These are phyloP conservation scores for Calonectria pseudoreteaudii DNA, from an alignment of 2,329 filamentous ascomycete genomes.

Conservation along the genomic window DNA sequence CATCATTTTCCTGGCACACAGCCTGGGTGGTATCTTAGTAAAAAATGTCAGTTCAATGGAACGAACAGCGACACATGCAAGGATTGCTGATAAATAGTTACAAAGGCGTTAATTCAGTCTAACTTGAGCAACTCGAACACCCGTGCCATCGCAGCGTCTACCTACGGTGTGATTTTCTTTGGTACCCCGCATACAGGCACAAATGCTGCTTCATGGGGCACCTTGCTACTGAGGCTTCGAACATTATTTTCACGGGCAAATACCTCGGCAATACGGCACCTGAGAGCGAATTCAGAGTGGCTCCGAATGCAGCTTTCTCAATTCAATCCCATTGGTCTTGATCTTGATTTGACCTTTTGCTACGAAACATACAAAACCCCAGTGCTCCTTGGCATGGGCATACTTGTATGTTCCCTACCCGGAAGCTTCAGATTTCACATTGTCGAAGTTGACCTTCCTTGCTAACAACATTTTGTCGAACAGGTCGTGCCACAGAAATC, in stretches of 20 bases:
- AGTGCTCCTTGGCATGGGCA: background rate
- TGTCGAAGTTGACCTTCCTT: background rate
- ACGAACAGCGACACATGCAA: too few relatives aligned
- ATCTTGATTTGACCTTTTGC: background rate
- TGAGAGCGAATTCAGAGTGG: background rate
- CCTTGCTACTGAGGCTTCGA: background rate
- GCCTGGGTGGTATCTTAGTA: background rate
- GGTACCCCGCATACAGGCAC: background rate
- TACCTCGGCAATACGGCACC: background rate
- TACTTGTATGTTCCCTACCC: background rate
- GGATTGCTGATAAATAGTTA: background rate
- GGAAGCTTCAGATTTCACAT: background rate
- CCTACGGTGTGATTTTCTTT: background rate
- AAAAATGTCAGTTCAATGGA: background rate
- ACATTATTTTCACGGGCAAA: background rate
- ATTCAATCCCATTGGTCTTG: background rate
- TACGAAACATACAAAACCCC: background rate
- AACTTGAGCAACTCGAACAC: background rate
- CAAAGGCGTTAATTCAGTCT: background rate
- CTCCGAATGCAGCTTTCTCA: background rate
- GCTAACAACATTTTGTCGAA: background rate
- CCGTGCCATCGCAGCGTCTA: background rate
- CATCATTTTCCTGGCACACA: background rate
- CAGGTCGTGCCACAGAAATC: background rate
- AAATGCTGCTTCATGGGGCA: background rate